Percentiles rank a stretch among this genome's conserved stretches.
Conservation (phyloP, 2,329 filamentous ascomycete species). For the Ascochyta clinopodiicola region DNA sequence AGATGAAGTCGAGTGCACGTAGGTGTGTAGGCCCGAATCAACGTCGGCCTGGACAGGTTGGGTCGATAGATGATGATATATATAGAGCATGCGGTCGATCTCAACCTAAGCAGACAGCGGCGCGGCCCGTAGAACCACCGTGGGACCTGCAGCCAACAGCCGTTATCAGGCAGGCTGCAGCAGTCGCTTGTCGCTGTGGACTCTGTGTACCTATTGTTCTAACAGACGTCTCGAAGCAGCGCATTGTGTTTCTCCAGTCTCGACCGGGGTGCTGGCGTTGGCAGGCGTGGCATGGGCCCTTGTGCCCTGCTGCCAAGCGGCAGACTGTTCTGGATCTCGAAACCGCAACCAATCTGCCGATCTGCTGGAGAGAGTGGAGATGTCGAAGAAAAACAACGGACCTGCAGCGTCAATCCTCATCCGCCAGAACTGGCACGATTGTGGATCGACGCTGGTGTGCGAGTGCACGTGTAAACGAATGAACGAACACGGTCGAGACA, state of each 20-base stretch:
- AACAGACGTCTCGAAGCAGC: constrained; percentile 5
- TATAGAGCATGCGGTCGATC: constrained; percentile 5
- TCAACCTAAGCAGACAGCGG: constrained; percentile 18
- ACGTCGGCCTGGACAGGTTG: not conserved
- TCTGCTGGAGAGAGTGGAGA: constrained; percentile 6
- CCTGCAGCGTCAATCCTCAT: not conserved
- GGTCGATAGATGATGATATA: not conserved
- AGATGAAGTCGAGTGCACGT: constrained; percentile 5
- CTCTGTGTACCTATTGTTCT: not conserved
- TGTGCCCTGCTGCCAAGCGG: not conserved
- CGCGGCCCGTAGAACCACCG: constrained; percentile 20
- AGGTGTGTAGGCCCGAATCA: constrained; percentile 12
- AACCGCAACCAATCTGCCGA: constrained; percentile 5
- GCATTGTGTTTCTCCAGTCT: constrained; percentile 2
- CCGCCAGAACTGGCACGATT: not conserved
- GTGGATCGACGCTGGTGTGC: not conserved
- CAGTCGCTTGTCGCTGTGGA: not conserved
- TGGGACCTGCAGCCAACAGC: constrained; percentile 4
- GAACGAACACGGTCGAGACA: no score
- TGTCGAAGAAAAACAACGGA: constrained; percentile 1
- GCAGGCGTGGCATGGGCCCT: constrained; percentile 4
- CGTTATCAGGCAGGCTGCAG: constrained; percentile 6
- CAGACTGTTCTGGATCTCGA: constrained; percentile 3
- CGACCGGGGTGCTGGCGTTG: not conserved
- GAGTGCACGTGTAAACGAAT: not conserved